Conservation (phyloP, 1,284 basidiomycete species). For the Cutaneotrichosporon cutaneum region DNA sequence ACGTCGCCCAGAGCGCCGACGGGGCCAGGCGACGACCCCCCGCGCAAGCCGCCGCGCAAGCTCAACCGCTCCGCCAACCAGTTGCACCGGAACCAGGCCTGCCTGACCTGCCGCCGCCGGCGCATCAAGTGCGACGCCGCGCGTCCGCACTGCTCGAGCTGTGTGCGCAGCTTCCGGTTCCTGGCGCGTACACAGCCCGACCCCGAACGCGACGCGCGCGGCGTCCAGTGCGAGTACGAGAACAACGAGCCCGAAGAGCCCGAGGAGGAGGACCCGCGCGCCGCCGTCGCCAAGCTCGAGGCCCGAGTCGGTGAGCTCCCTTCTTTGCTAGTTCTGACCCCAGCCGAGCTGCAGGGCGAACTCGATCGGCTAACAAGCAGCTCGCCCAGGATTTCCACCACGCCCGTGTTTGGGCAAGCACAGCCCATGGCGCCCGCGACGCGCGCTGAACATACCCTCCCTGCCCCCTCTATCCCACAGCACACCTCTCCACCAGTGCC, state of each 20-base stretch:
- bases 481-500: neutral
- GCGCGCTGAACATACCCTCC: neutral
- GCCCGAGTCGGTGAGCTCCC: slow-evolving; percentile 37
- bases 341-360: slow-evolving; percentile 28
- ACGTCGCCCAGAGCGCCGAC: neutral
- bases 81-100: slow-evolving; percentile 29
- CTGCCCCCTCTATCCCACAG: neutral
- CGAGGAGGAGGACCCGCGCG: slow-evolving; percentile 14
- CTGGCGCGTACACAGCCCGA: slow-evolving; percentile 37
- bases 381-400: neutral
- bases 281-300: slow-evolving; percentile 33
- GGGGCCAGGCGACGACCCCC: neutral
- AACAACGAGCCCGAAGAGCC: slow-evolving; percentile 17
- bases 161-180: slow-evolving; percentile 25
- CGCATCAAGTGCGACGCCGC: slow-evolving; percentile 29
- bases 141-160: slow-evolving; percentile 24
- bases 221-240: slow-evolving; percentile 40
- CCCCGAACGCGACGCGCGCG: slow-evolving; percentile 35
- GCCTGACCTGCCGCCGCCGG: slow-evolving; percentile 25
- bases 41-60: slow-evolving; percentile 20
- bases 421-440: neutral
- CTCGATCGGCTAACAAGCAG: slow-evolving; percentile 13
- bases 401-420: neutral
- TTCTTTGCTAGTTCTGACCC: slow-evolving; percentile 6
- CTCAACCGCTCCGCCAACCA: slow-evolving; percentile 29